A percentile compares a stretch with the other conserved stretches of the same genome.
These are phyloP conservation scores for Epichloe bromicola DNA, from an alignment of 2,329 filamentous ascomycete species.

Conservation along the genomic window DNA sequence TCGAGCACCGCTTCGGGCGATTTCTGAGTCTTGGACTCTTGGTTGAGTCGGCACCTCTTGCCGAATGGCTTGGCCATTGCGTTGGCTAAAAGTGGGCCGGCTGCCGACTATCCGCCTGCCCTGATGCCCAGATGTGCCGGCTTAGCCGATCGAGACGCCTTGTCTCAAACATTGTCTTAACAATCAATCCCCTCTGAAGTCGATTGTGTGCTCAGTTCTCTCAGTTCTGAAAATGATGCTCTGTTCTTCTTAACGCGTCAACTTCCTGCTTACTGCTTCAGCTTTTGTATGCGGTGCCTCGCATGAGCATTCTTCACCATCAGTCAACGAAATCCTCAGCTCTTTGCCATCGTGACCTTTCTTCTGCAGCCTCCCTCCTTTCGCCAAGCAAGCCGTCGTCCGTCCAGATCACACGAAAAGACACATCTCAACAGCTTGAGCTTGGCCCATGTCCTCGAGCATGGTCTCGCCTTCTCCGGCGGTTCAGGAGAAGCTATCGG, in stretches of 20 bases:
- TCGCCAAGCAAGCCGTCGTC: slow-evolving; percentile 1
- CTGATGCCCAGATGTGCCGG: slow-evolving; percentile 1
- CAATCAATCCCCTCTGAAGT: not conserved
- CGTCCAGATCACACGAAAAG: not conserved
- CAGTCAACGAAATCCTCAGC: not conserved
- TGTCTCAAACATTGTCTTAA: not conserved
- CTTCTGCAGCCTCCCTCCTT: not conserved
- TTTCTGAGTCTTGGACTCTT: no score
- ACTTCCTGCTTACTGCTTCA: not conserved
- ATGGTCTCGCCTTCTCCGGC: slow-evolving; percentile 1
- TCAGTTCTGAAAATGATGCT: not conserved
- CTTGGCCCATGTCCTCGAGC: not conserved
- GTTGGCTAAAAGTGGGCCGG: not conserved
- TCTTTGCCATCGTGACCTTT: not conserved
- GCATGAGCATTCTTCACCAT: not conserved
- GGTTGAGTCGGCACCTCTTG: no score
- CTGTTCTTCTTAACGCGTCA: not conserved
- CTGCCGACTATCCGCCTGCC: slow-evolving; percentile 6
- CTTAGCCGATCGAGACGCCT: slow-evolving; percentile 1
- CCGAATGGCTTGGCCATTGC: not conserved
- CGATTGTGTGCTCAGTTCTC: not conserved
- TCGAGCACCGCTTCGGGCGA: no score
- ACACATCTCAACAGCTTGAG: not conserved
- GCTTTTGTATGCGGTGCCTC: not conserved
- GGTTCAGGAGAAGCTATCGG: slow-evolving; percentile 17